Base-by-base conservation (phyloP, 2,329 filamentous ascomycete genomes). In the Trichophyton simii region DNA sequence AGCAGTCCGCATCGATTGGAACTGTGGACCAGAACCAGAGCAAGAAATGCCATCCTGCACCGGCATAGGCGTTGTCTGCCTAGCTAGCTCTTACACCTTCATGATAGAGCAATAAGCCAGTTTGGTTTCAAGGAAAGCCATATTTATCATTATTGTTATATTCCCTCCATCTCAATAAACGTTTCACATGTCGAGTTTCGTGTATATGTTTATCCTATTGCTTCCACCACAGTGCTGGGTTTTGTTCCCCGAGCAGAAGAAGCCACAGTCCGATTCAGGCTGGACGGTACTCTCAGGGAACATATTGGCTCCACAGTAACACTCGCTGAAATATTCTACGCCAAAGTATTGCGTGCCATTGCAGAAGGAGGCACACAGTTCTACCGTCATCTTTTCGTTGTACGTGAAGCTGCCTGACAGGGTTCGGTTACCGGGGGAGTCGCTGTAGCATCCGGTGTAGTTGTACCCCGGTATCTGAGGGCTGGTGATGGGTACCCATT, bases 1-100 rank as follows among this genome's bases (percentile, higher is more conserved):
- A 65, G 34, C 63, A 66, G 59, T 65, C 65, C n/a, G 44, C 60
- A 13, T 36, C 59, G 6, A 66, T 68, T 59, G 63, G 63, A 18
- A 66, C 65, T 13, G 66, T 68, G 3, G 60, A 66, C n/a, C 50
- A 34, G 28, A 46, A 11, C 13, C 28, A 62, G 44, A 38, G 58
- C 18, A 46, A 60, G 28, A 62, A 58, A 57, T 62, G 61, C 58
- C 22, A 42, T 38, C 58, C 58, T 34, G 22, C 31, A 9, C 36
- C 31, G n/a, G 18, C 54, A 7, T 58, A 31, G 22, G n/a, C 7
- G 9, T 15, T 54, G 3, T 18, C 22, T 7, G 18, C 20, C n/a
- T 44, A 15, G 41, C 41, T 18, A 44, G 41, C 41, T 18, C 15
- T 44, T n/a, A 18, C 18, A 1, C 41, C n/a, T 44, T 44, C n/a